Percentiles rank a stretch among this genome's conserved stretches.
These are phyloP conservation scores for Entophlyctis luteolus DNA, from an alignment of 192 early-diverging fungal genomes.

Conservation along the genomic window DNA sequence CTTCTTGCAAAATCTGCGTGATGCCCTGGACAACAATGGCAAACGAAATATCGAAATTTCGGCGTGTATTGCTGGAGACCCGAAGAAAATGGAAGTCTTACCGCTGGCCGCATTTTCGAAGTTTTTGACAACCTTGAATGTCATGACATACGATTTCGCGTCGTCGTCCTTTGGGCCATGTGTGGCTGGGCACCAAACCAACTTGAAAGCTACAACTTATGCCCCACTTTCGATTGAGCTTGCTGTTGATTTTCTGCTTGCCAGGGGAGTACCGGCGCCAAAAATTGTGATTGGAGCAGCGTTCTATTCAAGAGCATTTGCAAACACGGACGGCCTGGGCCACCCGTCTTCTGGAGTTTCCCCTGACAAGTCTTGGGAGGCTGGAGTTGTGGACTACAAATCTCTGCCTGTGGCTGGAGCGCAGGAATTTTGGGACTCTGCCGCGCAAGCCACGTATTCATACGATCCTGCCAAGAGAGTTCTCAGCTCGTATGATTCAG, in stretches of 20 bases:
- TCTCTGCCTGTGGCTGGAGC: constrained; percentile 63
- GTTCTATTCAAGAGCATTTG: constrained; percentile 91
- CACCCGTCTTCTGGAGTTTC: constrained; percentile 56
- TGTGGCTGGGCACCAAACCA: constrained; percentile 82
- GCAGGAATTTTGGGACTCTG: constrained; percentile 69
- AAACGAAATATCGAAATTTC: constrained; percentile 37
- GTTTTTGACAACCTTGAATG: constrained; percentile 65
- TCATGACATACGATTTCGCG: constrained; percentile 80
- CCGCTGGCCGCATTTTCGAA: constrained; percentile 36
- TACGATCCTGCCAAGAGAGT: constrained; percentile 67
- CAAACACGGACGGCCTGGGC: constrained; percentile 62
- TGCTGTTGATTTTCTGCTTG: constrained; percentile 69
- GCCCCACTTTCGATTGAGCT: constrained; percentile 56
- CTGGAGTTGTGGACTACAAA: constrained; percentile 89
- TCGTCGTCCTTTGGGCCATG: constrained; percentile 45
- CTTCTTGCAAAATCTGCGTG: constrained; percentile 70
- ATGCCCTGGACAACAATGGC: constrained; percentile 57
- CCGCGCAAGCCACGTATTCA: constrained; percentile 73
- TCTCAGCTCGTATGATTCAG: constrained; percentile 78
- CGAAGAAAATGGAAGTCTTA: constrained; percentile 40
- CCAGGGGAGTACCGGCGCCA: constrained; percentile 68
- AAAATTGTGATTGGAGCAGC: constrained; percentile 90
- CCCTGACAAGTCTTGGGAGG: constrained; percentile 82
- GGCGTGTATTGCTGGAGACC: constrained; percentile 45
- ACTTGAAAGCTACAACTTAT: constrained; percentile 63